A percentile compares a stretch with the other conserved stretches of the same genome.
Evolutionary conservation across 345 rosid genomes (phyloP).

Genomic region (Jatropha curcas): DNA sequence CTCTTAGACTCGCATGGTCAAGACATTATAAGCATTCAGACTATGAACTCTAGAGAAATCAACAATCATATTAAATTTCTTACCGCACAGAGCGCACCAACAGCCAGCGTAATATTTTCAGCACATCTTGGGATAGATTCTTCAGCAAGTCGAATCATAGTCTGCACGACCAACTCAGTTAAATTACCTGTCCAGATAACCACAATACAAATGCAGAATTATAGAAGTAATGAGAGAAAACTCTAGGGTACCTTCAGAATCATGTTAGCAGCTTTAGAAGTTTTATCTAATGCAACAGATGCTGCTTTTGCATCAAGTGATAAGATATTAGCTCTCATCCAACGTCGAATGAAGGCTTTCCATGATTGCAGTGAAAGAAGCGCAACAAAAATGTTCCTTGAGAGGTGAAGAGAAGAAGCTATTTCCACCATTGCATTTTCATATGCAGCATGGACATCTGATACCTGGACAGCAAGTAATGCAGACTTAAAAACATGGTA

Average conservation of each 20-base stretch:
- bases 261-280: conserved; percentile 73
- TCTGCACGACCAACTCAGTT: conserved; percentile 41
- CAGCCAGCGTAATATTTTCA: conserved; percentile 77
- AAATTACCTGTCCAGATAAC: neutral
- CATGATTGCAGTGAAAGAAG: conserved; percentile 88
- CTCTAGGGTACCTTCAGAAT: conserved; percentile 68
- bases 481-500: conserved; percentile 22
- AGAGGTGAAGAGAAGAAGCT: conserved; percentile 73
- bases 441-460: conserved; percentile 57
- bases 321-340: conserved; percentile 65
- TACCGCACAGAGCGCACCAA: conserved; percentile 84
- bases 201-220: neutral
- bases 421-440: conserved; percentile 63
- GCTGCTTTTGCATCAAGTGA: conserved; percentile 47
- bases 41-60: conserved; percentile 3
- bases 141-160: conserved; percentile 60
- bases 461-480: conserved; percentile 39
- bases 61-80: conserved; percentile 25
- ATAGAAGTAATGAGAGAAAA: conserved; percentile 15
- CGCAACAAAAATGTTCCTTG: conserved; percentile 74
- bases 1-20: neutral
- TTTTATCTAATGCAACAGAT: conserved; percentile 47
- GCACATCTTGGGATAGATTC: conserved; percentile 82
- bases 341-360: conserved; percentile 78
- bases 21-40: neutral